These are phyloP conservation scores for Penicillium coffeae DNA, from an alignment of 495 filamentous ascomycete genomes.

Conservation along the genomic window DNA sequence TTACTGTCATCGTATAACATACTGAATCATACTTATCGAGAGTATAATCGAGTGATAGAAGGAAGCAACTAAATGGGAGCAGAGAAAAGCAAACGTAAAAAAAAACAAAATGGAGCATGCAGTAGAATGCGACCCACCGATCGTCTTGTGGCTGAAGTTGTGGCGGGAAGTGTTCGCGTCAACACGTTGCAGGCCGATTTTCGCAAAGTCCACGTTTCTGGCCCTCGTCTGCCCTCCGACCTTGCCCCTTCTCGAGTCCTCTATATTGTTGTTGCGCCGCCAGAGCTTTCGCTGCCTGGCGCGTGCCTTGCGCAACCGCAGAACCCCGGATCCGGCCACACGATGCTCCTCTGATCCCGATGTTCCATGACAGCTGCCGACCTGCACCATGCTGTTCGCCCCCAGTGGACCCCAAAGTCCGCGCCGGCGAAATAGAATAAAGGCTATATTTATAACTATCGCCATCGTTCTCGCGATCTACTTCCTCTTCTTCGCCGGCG, in stretches of 20 bases:
- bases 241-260: no score
- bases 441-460: constrained; percentile 40
- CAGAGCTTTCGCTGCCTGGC: not conserved
- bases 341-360: constrained; percentile 1
- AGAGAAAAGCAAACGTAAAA: no score
- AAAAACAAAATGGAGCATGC: no score
- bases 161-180: not conserved
- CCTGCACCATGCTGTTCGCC: constrained; percentile 33
- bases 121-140: constrained; percentile 7
- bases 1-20: no score
- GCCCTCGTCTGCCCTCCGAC: no score
- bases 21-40: no score
- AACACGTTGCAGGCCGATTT: no score
- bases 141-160: constrained; percentile 7
- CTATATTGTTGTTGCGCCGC: not conserved
- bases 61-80: no score
- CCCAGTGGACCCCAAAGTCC: constrained; percentile 36
- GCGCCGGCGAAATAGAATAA: constrained; percentile 41
- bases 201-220: no score
- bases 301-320: not conserved
- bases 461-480: constrained; percentile 38
- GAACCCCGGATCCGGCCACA: constrained; percentile 4
- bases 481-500: constrained; percentile 35
- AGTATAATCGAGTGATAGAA: no score
- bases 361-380: constrained; percentile 2